Evolutionary conservation across 202 grass and related monocot genomes (phyloP).

Genomic region (Setaria viridis): DNA sequence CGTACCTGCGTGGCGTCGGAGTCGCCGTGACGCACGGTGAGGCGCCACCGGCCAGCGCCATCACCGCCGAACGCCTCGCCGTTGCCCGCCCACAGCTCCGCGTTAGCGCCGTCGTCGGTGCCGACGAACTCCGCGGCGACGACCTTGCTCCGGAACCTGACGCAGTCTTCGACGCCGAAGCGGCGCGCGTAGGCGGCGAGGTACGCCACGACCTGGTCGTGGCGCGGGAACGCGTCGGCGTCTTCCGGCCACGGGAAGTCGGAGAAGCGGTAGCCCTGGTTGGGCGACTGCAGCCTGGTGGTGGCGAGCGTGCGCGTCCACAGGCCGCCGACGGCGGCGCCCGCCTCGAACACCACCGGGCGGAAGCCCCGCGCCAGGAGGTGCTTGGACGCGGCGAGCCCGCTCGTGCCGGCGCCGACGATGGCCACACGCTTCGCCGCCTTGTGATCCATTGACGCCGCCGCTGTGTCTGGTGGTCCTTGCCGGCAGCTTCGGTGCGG

Average conservation of each 20-base stretch:
- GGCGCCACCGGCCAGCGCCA: conserved; percentile 52
- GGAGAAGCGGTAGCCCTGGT: conserved; percentile 52
- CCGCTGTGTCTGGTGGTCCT: not conserved
- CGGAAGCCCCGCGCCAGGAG: conserved; percentile 60
- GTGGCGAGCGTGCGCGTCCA: conserved; percentile 67
- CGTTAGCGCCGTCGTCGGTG: not conserved
- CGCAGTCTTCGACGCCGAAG: conserved; percentile 57
- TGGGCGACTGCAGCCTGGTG: conserved; percentile 67
- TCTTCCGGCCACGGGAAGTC: conserved; percentile 83
- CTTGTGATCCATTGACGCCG: conserved; percentile 33
- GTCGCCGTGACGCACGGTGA: conserved; percentile 58
- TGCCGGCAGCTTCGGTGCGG: no score
- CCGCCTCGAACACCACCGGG: conserved; percentile 68
- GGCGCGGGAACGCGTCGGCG: conserved; percentile 50
- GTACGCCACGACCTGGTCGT: conserved; percentile 69
- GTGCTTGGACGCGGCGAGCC: conserved; percentile 78
- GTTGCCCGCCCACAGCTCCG: conserved; percentile 68
- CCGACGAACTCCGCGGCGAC: conserved; percentile 54
- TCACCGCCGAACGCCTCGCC: conserved; percentile 75
- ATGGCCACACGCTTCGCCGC: conserved; percentile 63
- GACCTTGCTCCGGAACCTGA: conserved; percentile 58
- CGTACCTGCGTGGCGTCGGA: not conserved
- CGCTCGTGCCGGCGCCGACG: conserved; percentile 80
- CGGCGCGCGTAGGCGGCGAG: conserved; percentile 64
- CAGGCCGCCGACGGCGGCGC: conserved; percentile 53